Base-by-base conservation (phyloP, 176 grass and related monocot genomes). In the Oryza coarctata region DNA sequence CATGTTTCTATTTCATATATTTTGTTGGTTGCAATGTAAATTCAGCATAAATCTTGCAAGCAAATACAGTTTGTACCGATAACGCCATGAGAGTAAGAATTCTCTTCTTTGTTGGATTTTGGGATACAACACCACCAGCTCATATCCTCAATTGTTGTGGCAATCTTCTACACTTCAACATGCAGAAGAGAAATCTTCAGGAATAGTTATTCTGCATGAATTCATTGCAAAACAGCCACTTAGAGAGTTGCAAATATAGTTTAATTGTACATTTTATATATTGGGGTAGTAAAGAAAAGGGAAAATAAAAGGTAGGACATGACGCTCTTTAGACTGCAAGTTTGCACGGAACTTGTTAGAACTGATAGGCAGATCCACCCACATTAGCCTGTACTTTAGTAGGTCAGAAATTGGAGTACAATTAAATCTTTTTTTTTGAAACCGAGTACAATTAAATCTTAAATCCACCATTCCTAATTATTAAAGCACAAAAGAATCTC, bases 51-150 rank as follows among this genome's bases (percentile, higher is more conserved):
- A 32, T 34, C 1, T 29, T 55, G 74, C 20, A 29, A 66, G 32
- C 4, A 20, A 38, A 45, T 12, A 31, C 29, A 68, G 2, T 69
- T 33, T 75, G 81, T 91, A 98, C 95, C 95, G 20, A 73, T 45
- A 52, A 95, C 32, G n/a, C 49, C 30, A 28, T 74, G 17, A 6
- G 88, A 9, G 57, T 55, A 41, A 9, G 65, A 45, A 77, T 40
- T 36, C 55, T 89, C 69, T 20, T 34, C 60, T 64, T 88, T 89
- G 4, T 28, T 82, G 66, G 33, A 68, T 76, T 35, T 34, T 45
- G 47, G 65, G 80, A 98, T 35, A 29, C 95, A 94, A 74, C 83
- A 94, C 84, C 88, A 93, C 84, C 88, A 93, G 34, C 20, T 79
- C 95, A 98, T 98, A 68, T 83, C 82, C 71, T 34, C 82, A 7